Evolutionary conservation across 1,139 yeast species (phyloP).

Genomic region (Saccharomyces hybrid): DNA sequence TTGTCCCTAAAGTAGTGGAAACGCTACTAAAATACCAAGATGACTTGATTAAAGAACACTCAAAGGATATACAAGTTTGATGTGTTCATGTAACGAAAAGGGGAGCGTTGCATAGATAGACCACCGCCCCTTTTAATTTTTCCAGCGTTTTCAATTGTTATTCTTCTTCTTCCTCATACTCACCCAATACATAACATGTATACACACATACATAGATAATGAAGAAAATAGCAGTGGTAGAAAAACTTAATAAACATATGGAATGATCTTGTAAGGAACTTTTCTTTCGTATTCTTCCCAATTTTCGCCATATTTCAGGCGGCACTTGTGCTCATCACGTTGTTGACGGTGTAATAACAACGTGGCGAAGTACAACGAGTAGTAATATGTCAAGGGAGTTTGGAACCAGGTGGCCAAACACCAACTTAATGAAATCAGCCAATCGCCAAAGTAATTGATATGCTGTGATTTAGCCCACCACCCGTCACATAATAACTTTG

Average conservation of each 20-base stretch:
- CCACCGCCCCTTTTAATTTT: background rate
- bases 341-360: slow-evolving; percentile 79
- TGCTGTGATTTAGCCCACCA: slow-evolving; percentile 97
- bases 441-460: slow-evolving; percentile 91
- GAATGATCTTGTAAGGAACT: slow-evolving; percentile 88
- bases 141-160: background rate
- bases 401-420: slow-evolving; percentile 82
- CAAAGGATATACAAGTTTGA: slow-evolving; percentile 49
- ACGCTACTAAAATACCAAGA: slow-evolving; percentile 52
- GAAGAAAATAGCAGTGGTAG: slow-evolving; percentile 2
- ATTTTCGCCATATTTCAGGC: slow-evolving; percentile 71
- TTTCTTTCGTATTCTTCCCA: slow-evolving; percentile 74
- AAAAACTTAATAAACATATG: slow-evolving; percentile 60
- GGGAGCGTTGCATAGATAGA: background rate
- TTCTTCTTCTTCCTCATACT: slow-evolving; percentile 1
- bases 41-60: slow-evolving; percentile 55
- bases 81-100: background rate
- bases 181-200: slow-evolving; percentile 1
- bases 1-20: slow-evolving; percentile 45
- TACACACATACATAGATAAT: background rate
- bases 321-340: slow-evolving; percentile 89
- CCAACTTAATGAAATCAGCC: slow-evolving; percentile 90
- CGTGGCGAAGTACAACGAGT: slow-evolving; percentile 72
- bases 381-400: slow-evolving; percentile 81
- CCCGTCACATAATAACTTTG: slow-evolving; percentile 76